These are phyloP conservation scores for Mollisiaceae sp. DNA, from an alignment of 2,329 filamentous ascomycete genomes.

Conservation along the genomic window DNA sequence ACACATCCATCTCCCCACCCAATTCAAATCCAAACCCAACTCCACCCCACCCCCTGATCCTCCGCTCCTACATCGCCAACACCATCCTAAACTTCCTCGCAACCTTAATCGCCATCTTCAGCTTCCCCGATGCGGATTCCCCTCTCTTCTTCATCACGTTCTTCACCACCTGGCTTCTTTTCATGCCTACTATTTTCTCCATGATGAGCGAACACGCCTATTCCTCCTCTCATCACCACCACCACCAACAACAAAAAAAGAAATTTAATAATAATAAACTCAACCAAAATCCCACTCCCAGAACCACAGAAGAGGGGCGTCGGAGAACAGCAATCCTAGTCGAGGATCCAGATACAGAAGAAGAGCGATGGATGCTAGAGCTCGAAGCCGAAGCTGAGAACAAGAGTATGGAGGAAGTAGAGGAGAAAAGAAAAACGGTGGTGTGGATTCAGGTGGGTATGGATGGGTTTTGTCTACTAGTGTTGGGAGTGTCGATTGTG, in stretches of 20 bases:
- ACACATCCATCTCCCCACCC: no score
- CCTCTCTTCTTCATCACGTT: not conserved
- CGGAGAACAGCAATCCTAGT: not conserved
- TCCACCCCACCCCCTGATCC: not conserved
- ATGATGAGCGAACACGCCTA: not conserved
- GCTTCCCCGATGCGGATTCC: not conserved
- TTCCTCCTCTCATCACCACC: no score
- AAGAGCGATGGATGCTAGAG: slow-evolving; percentile 7
- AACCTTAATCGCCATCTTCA: not conserved
- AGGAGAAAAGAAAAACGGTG: not conserved
- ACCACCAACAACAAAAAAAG: not conserved
- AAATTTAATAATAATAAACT: not conserved
- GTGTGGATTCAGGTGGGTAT: not conserved
- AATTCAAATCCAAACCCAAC: no score
- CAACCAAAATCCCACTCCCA: no score
- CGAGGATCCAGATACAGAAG: not conserved
- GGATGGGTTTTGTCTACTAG: not conserved
- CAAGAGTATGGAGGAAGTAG: no score
- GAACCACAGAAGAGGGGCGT: not conserved
- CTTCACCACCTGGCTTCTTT: not conserved
- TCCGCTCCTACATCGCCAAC: not conserved
- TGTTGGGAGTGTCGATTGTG: no score
- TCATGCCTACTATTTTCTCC: not conserved
- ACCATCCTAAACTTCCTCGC: not conserved
- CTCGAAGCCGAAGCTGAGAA: not conserved